These are phyloP conservation scores for Phytophthora pisi DNA, from an alignment of 352 stramenopile genomes.

Conservation along the genomic window DNA sequence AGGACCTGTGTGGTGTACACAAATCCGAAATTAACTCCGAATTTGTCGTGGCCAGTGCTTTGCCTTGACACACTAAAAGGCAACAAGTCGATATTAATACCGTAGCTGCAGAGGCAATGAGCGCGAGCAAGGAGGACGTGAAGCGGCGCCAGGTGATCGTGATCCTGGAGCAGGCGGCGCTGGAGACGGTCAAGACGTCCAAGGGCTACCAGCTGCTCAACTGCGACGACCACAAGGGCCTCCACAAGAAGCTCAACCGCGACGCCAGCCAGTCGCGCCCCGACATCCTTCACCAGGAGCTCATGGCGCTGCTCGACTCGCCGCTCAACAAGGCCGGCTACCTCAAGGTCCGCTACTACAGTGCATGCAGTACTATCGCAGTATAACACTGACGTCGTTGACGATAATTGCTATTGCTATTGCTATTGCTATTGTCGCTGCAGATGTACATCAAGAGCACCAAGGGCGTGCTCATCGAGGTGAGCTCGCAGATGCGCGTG, in stretches of 20 bases:
- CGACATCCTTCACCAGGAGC: slow-evolving; percentile 99
- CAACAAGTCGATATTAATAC: background rate
- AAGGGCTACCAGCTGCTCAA: slow-evolving; percentile 99
- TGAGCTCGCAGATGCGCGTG: slow-evolving; percentile 98
- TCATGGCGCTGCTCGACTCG: slow-evolving; percentile 98
- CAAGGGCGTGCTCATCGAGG: slow-evolving; percentile 98
- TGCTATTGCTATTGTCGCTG: background rate
- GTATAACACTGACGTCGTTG: background rate
- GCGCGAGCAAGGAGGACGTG: slow-evolving; percentile 66
- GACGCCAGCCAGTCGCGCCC: slow-evolving; percentile 97
- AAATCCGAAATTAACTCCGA: background rate
- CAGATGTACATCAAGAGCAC: slow-evolving; percentile 95
- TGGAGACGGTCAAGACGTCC: slow-evolving; percentile 99
- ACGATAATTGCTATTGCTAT: background rate
- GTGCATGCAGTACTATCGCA: slow-evolving; percentile 2
- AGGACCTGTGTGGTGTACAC: background rate
- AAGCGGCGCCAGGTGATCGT: slow-evolving; percentile 95
- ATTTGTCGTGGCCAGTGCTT: slow-evolving; percentile 23
- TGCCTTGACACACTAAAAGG: background rate
- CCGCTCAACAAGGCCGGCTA: slow-evolving; percentile 99
- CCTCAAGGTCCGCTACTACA: slow-evolving; percentile 82
- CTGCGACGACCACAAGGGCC: slow-evolving; percentile 98
- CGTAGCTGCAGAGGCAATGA: slow-evolving; percentile 23
- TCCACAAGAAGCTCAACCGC: slow-evolving; percentile 96
- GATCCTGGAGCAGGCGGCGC: slow-evolving; percentile 97